Evolutionary conservation across 352 stramenopile species (phyloP), one percentile per base, ranked within the genome.

Genomic region (Phytophthora nicotianae): DNA sequence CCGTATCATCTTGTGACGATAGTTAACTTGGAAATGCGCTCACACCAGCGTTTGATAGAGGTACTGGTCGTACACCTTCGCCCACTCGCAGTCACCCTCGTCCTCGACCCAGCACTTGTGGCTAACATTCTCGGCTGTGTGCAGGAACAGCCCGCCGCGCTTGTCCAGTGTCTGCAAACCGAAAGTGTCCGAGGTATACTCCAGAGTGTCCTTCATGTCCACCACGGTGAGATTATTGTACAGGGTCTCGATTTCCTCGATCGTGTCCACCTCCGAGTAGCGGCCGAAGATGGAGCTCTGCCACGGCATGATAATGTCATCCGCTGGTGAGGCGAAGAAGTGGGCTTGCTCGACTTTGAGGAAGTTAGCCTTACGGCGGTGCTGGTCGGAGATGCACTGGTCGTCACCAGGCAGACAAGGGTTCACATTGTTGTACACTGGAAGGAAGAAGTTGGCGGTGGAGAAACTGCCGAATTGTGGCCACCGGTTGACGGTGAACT

Each of bases 251-350:
- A 56, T 56, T 21, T 56, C 49, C 33, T 56, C 49, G 23, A 56
- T 56, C 2, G 49, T 56, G 48, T 61, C 47, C 10, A 82, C 68
- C 29, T 79, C 57, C 13, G 59, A 68, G 64, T 83, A 86, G 48
- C 65, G 66, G 4, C 74, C 74, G 27, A 81, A 63, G 27, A 82
- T 63, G 42, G 53, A 72, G 23, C 49, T 67, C 57, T 83, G 66
- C 72, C 70, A 86, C 37, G 74, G 74, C 42, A 74, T 65, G 33
- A 83, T 69, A 32, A 70, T 45, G 17, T 71, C 65, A 51, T 83
- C 74, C 9, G 47, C 42, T 29, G 71, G 53, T 7, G 77, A 83
- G 0, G 67, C 62, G 53, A 86, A 81, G 58, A 83, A 81, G 27
- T 77, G 69, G 2, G 66, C 74, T 23, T 62, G 53, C 35, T 65